phyloP scores from a whole-genome alignment of 2,329 filamentous ascomycete species.

The Clarireedia sp. region DNA sequence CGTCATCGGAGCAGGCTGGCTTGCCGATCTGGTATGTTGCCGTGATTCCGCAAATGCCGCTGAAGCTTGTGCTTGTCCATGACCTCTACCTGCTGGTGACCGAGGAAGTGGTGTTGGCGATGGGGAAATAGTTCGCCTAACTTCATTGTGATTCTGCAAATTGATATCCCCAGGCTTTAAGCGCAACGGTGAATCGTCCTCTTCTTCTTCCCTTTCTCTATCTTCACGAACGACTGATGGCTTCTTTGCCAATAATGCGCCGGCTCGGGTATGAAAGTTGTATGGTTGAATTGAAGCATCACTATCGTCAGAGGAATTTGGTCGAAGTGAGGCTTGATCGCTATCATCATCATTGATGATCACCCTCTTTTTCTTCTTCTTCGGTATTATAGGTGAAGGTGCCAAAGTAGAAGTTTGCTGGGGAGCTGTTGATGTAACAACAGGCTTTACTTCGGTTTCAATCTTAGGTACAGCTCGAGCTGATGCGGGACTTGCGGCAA shows the following conservation, averaged over 20 bases:
- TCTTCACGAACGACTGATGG: constrained; percentile 42
- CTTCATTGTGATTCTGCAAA: constrained; percentile 8
- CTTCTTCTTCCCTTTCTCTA: constrained; percentile 34
- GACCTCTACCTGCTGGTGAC: constrained; percentile 20
- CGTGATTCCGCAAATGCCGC: constrained; percentile 16
- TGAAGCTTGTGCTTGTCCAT: constrained; percentile 20
- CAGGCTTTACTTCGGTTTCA: background rate
- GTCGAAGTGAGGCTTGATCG: constrained; percentile 19
- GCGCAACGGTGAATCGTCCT: constrained; percentile 22
- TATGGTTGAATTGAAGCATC: constrained; percentile 15
- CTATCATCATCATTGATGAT: constrained; percentile 22
- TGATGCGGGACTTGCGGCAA: constrained; percentile 1
- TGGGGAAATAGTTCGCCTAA: constrained; percentile 20
- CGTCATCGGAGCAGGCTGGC: constrained; percentile 17
- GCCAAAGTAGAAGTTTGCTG: background rate
- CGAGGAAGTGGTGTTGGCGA: constrained; percentile 21
- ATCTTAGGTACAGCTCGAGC: constrained; percentile 1
- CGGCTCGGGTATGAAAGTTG: constrained; percentile 17
- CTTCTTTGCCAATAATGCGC: constrained; percentile 30
- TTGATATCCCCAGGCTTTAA: constrained; percentile 5
- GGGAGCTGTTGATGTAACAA: background rate
- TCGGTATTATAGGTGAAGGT: constrained; percentile 5
- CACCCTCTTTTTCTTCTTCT: constrained; percentile 21
- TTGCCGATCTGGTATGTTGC: constrained; percentile 18
- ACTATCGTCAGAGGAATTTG: constrained; percentile 26